Evolutionary conservation across 352 stramenopile genomes (phyloP), one percentile per base, ranked within the genome.

Genomic region (Pythium chondricola): DNA sequence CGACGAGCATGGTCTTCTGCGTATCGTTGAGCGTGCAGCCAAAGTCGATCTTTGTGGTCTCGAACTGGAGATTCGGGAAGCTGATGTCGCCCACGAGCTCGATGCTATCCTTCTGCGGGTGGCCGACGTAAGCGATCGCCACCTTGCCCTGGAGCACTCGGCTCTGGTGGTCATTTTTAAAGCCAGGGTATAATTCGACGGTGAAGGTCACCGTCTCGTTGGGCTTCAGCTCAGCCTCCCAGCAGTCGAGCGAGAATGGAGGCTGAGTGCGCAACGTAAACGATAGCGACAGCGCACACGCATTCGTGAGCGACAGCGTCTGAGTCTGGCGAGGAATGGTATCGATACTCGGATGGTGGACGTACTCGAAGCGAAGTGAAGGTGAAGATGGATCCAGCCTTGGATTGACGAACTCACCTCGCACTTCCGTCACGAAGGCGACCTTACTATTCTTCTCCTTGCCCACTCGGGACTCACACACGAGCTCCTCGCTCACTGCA

Each of bases 11-110:
- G 18, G 87, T 83, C 48, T 95, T 96, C 44, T 95, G 89, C 11
- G 94, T 98, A 62, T 98, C 94, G 58, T 98, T 98, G 25, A 98
- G 70, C 17, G 95, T 82, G 60, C 87, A 97, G 21, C 94, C 94
- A 56, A 98, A 98, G 48, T 97, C 91, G 30, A 98, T 81, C 29
- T 80, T 81, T 11, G 67, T 75, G 24, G 54, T 88, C 53, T 97
- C 89, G 43, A 98, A 97, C 36, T 85, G 58, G 5, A 98, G 65
- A 45, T 98, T 98, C 2, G 94, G 94, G 41, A 97, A 98, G 43
- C 88, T 92, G 35, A 98, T 97, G 35, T 97, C 84, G 2, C 83
- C 94, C 7, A 90, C 40, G 3, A 98, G 58, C 2, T 93, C 71
- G 13, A 98, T 67, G 25, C 53, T 78, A 53, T 98, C 94, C 43